Evolutionary conservation across 2,329 filamentous ascomycete species (phyloP).

Genomic region (Volutella citrinella): DNA sequence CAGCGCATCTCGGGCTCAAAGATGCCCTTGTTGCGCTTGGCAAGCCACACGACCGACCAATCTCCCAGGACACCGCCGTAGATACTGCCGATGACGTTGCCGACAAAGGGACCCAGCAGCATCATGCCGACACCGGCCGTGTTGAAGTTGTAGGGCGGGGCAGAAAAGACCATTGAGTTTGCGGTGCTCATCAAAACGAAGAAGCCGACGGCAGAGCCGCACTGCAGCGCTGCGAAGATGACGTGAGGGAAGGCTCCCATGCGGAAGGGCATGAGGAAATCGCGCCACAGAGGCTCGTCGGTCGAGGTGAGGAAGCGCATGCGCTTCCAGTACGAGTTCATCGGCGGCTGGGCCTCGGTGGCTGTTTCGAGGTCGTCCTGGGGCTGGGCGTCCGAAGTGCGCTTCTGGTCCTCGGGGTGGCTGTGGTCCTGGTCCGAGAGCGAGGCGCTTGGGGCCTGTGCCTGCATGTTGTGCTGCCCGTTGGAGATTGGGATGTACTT

Average conservation of each 20-base stretch:
- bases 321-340: conserved; percentile 1
- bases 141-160: conserved; percentile 26
- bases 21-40: conserved; percentile 33
- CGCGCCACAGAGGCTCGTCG: conserved; percentile 9
- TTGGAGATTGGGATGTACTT: conserved; percentile 17
- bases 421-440: too few species aligned
- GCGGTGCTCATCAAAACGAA: conserved; percentile 16
- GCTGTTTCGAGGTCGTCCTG: not conserved
- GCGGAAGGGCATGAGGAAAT: conserved; percentile 4
- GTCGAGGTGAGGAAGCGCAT: conserved; percentile 10
- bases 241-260: conserved; percentile 31
- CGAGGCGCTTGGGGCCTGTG: not conserved
- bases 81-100: conserved; percentile 31
- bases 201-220: conserved; percentile 18
- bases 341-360: not conserved
- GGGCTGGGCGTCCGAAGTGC: not conserved
- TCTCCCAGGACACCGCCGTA: conserved; percentile 36
- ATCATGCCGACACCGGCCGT: conserved; percentile 18
- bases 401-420: not conserved
- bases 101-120: conserved; percentile 25
- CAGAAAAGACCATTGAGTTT: conserved; percentile 29
- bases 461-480: not conserved
- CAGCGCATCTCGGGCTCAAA: conserved; percentile 41
- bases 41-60: conserved; percentile 30
- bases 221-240: conserved; percentile 32